Conservation (phyloP, 192 early-diverging fungal genomes). For the Coemansia sp. region DNA sequence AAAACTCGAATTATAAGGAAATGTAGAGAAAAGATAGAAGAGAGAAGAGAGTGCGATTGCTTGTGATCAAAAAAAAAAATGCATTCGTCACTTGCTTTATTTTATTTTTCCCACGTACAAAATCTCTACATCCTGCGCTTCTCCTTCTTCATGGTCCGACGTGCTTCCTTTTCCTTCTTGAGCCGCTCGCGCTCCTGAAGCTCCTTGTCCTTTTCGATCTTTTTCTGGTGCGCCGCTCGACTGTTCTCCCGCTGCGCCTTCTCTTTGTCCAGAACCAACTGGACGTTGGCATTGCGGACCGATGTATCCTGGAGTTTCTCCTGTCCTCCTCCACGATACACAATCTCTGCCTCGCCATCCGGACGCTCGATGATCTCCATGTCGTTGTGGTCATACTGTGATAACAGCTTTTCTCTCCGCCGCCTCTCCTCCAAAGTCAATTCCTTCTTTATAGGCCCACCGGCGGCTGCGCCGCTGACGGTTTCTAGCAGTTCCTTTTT, state of each 20-base stretch:
- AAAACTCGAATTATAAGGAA: not conserved
- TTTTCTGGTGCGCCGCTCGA: slow-evolving; percentile 33
- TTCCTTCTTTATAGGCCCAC: slow-evolving; percentile 1
- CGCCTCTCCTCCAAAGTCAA: slow-evolving; percentile 30
- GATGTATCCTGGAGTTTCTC: not conserved
- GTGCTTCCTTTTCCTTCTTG: slow-evolving; percentile 33
- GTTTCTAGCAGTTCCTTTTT: slow-evolving; percentile 16
- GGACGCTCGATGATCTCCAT: slow-evolving; percentile 28
- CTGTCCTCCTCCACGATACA: slow-evolving; percentile 6
- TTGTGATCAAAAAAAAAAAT: no score
- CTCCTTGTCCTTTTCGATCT: slow-evolving; percentile 39
- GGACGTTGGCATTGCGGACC: slow-evolving; percentile 26
- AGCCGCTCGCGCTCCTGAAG: slow-evolving; percentile 22
- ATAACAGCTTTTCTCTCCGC: slow-evolving; percentile 22
- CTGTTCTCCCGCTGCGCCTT: slow-evolving; percentile 20
- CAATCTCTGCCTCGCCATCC: slow-evolving; percentile 38
- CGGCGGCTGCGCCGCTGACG: not conserved
- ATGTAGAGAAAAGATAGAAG: not conserved
- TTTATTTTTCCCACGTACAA: not conserved
- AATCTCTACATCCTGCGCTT: slow-evolving; percentile 38
- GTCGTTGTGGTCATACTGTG: slow-evolving; percentile 6
- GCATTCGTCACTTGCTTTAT: not conserved
- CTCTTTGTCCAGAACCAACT: slow-evolving; percentile 30
- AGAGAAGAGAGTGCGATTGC: not conserved
- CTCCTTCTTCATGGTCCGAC: slow-evolving; percentile 41